A percentile compares a stretch with the other conserved stretches of the same genome.
These are phyloP conservation scores for Tolypocladium amazonense DNA, from an alignment of 2,329 filamentous ascomycete genomes.

Conservation along the genomic window DNA sequence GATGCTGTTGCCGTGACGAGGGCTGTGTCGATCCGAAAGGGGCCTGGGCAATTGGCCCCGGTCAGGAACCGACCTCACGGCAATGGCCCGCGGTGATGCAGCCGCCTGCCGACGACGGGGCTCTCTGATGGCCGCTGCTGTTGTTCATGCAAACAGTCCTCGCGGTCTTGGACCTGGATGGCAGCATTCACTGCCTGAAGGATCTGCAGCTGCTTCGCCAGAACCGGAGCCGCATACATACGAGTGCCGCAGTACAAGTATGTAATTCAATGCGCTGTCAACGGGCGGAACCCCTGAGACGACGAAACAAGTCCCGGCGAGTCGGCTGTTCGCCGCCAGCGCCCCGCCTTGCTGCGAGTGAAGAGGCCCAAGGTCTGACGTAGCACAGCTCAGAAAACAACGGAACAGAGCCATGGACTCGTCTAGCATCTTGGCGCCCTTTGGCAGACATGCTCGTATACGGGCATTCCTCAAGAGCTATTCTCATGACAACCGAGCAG, in stretches of 20 bases:
- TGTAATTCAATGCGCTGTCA: neutral
- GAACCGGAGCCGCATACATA: neutral
- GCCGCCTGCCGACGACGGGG: neutral
- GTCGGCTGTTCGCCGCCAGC: neutral
- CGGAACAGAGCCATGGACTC: neutral
- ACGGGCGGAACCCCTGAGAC: neutral
- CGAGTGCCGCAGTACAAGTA: too few relatives aligned
- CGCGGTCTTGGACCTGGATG: too few relatives aligned
- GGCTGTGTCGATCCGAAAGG: neutral
- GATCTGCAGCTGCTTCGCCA: neutral
- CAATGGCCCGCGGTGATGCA: neutral
- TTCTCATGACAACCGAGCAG: neutral
- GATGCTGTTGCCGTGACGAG: neutral
- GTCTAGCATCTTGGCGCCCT: neutral
- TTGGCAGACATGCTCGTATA: neutral
- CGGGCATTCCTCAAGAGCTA: neutral
- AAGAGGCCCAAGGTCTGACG: neutral
- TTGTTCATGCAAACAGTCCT: too few relatives aligned
- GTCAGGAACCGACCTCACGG: neutral
- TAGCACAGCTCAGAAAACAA: neutral
- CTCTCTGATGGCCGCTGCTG: neutral
- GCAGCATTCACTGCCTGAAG: neutral
- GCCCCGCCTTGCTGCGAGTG: neutral
- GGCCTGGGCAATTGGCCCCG: neutral
- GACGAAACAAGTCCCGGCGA: constrained; percentile 1